A percentile compares a stretch with the other conserved stretches of the same genome.
phyloP scores from a whole-genome alignment of 257 asterid species.

The Lavandula angustifolia region DNA sequence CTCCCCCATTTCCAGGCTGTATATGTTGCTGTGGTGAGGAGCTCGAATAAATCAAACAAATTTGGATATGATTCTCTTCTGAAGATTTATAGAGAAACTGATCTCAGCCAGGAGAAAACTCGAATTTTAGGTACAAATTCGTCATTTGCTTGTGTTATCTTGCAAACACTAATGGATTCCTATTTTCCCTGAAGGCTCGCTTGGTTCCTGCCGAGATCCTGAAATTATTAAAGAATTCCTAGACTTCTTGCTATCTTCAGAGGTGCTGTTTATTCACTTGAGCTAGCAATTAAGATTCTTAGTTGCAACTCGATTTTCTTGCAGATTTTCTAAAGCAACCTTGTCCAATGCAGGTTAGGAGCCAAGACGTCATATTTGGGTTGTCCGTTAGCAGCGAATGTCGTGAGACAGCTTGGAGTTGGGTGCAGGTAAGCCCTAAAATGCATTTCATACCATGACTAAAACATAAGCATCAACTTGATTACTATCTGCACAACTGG shows the following conservation, averaged over 20 bases:
- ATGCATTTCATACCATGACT: background rate
- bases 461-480: too few relatives aligned
- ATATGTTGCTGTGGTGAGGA: constrained; percentile 73
- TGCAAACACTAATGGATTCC: constrained; percentile 32
- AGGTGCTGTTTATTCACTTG: constrained; percentile 46
- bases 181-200: constrained; percentile 51
- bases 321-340: constrained; percentile 7
- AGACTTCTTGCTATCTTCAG: constrained; percentile 69
- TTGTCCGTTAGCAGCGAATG: constrained; percentile 70
- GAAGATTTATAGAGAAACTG: constrained; percentile 76
- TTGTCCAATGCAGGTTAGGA: constrained; percentile 65
- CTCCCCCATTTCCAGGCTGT: constrained; percentile 63
- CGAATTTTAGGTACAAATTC: constrained; percentile 65
- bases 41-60: constrained; percentile 64
- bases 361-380: constrained; percentile 87
- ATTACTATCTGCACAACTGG: too few relatives aligned
- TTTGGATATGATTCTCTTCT: constrained; percentile 78
- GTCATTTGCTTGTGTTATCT: background rate
- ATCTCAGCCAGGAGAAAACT: constrained; percentile 96
- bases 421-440: constrained; percentile 71
- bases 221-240: constrained; percentile 72
- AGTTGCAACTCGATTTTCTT: constrained; percentile 1
- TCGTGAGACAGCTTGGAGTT: constrained; percentile 78
- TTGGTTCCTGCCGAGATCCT: constrained; percentile 73
- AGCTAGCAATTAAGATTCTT: constrained; percentile 7